Evolutionary conservation across 768 basidiomycete species (phyloP).

Genomic region (Auricularia sp.): DNA sequence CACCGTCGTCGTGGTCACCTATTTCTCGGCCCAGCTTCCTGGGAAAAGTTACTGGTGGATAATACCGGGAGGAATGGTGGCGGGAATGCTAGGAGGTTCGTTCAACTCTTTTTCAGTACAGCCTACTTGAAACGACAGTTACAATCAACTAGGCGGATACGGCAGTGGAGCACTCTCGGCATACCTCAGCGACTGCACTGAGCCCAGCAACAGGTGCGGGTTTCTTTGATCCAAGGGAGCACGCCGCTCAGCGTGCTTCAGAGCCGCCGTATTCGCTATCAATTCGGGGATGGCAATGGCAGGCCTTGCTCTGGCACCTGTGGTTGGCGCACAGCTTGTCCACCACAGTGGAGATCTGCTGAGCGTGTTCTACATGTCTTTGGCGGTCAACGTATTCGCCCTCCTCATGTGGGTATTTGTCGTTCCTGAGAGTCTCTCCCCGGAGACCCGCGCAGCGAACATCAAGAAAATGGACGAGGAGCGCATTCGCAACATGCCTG

Average conservation of each 20-base stretch:
- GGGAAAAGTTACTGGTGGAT: background rate
- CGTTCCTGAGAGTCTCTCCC: background rate
- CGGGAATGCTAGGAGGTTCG: background rate
- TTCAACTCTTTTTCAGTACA: no score
- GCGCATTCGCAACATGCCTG: background rate
- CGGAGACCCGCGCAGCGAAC: background rate
- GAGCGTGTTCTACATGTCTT: background rate
- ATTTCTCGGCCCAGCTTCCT: background rate
- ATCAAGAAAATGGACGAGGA: background rate
- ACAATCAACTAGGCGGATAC: background rate
- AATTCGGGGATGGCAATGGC: background rate
- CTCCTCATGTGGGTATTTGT: background rate
- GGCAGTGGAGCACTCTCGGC: background rate
- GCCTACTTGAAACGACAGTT: background rate
- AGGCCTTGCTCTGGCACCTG: background rate
- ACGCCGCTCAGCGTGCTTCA: background rate
- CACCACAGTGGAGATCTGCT: background rate
- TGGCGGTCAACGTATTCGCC: background rate
- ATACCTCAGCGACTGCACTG: background rate
- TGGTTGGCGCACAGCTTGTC: background rate
- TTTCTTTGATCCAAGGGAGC: no score
- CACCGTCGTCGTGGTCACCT: background rate
- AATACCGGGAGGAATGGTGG: background rate
- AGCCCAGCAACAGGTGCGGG: background rate
- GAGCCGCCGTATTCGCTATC: background rate